Evolutionary conservation across 1,284 basidiomycete genomes (phyloP).

Genomic region (Rhodotorula sp.): DNA sequence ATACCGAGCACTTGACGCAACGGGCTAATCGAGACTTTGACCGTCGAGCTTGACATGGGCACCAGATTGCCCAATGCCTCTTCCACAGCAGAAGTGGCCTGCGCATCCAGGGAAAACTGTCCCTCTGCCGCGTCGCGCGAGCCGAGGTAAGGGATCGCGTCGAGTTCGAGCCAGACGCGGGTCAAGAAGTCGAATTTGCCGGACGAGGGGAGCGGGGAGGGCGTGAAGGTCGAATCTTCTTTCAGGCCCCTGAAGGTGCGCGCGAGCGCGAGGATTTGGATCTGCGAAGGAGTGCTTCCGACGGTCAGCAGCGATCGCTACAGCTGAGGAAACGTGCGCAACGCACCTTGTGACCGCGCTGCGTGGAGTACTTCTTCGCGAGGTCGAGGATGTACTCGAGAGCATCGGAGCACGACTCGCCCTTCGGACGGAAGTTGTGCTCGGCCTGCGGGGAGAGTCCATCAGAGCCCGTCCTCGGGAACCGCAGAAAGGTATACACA

Average conservation of each 20-base stretch:
- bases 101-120: slow-evolving; percentile 23
- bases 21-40: slow-evolving; percentile 7
- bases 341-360: slow-evolving; percentile 22
- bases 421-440: slow-evolving; percentile 5
- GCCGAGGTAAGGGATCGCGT: slow-evolving; percentile 20
- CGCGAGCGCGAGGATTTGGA: slow-evolving; percentile 19
- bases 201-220: neutral
- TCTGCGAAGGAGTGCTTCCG: neutral
- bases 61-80: slow-evolving; percentile 14
- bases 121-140: neutral
- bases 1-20: slow-evolving; percentile 18
- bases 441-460: slow-evolving; percentile 1
- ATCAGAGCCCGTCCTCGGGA: too few relatives aligned
- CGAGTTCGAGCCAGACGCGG: slow-evolving; percentile 24
- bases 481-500: too few relatives aligned
- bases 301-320: neutral
- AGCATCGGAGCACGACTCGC: neutral
- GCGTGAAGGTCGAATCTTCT: neutral
- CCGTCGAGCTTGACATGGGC: slow-evolving; percentile 16
- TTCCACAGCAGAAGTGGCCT: slow-evolving; percentile 19
- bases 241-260: slow-evolving; percentile 1
- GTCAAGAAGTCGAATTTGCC: slow-evolving; percentile 4
- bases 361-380: slow-evolving; percentile 9
- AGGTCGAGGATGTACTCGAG: slow-evolving; percentile 21
- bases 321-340: neutral